These are phyloP conservation scores for Xerocomus spinulosus DNA, from an alignment of 768 basidiomycete species.

Conservation along the genomic window DNA sequence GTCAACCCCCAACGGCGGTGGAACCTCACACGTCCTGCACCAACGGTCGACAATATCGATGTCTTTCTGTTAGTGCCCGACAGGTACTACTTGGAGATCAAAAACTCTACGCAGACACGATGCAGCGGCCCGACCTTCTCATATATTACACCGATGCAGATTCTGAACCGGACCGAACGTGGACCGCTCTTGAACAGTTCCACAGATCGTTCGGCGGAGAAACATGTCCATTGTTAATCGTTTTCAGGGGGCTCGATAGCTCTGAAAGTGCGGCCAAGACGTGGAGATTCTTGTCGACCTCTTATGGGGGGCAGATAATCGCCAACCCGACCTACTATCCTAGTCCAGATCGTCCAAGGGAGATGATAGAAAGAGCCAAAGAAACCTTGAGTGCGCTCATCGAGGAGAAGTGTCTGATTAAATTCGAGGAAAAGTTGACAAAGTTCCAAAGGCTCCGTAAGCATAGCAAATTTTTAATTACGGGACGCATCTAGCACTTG, in stretches of 20 bases:
- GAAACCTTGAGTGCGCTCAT: constrained; percentile 15
- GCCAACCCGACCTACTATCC: constrained; percentile 23
- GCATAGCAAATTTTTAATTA: constrained; percentile 14
- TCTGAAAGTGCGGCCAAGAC: constrained; percentile 9
- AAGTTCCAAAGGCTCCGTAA: constrained; percentile 20
- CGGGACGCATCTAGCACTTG: constrained; percentile 8
- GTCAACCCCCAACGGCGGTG: constrained; percentile 1
- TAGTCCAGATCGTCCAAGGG: constrained; percentile 5
- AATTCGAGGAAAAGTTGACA: constrained; percentile 15
- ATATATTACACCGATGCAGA: constrained; percentile 18
- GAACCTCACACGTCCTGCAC: constrained; percentile 1
- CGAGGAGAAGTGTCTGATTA: constrained; percentile 17
- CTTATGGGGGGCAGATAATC: constrained; percentile 9
- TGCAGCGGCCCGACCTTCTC: constrained; percentile 18
- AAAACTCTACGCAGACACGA: not conserved
- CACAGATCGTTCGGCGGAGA: constrained; percentile 15
- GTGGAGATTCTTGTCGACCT: constrained; percentile 16
- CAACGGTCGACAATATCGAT: constrained; percentile 12
- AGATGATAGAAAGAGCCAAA: constrained; percentile 16
- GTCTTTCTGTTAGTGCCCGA: constrained; percentile 6
- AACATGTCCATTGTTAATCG: constrained; percentile 19
- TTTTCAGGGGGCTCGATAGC: constrained; percentile 18
- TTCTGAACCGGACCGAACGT: constrained; percentile 5
- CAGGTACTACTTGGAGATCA: constrained; percentile 1
- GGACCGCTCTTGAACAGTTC: constrained; percentile 17